Evolutionary conservation across 768 basidiomycete species (phyloP).

Genomic region (Phallus indusiatus): DNA sequence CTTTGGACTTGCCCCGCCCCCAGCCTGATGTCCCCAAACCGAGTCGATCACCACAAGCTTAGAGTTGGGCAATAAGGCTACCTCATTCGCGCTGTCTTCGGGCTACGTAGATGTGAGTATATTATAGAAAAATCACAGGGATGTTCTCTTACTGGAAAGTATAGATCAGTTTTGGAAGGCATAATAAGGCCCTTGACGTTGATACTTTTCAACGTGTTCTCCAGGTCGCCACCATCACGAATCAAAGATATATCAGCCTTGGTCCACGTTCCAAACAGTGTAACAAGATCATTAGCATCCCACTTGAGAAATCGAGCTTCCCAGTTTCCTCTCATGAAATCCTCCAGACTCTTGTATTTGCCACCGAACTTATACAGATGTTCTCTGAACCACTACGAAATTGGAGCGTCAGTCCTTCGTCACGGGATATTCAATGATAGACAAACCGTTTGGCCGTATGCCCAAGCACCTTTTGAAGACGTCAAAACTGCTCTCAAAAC

Average conservation of each 20-base stretch:
- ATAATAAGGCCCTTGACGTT: constrained; percentile 5
- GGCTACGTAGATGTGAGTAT: constrained; percentile 26
- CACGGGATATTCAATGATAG: not conserved
- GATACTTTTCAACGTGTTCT: constrained; percentile 2
- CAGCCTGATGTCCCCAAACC: constrained; percentile 41
- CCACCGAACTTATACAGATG: constrained; percentile 34
- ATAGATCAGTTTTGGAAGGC: constrained; percentile 9
- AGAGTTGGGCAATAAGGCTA: constrained; percentile 32
- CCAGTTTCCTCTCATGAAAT: constrained; percentile 5
- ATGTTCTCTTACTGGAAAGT: constrained; percentile 1
- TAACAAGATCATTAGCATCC: constrained; percentile 9
- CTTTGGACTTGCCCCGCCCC: not conserved
- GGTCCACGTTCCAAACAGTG: constrained; percentile 7
- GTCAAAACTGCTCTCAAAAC: not conserved
- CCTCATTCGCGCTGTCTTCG: constrained; percentile 41
- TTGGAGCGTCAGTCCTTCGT: not conserved
- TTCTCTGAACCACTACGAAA: constrained; percentile 45
- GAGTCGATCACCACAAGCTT: constrained; percentile 42
- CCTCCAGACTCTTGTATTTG: not conserved
- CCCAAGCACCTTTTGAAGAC: constrained; percentile 35
- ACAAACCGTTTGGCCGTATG: constrained; percentile 44
- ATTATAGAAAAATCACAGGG: not conserved
- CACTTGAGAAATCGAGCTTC: not conserved
- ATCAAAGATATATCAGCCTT: constrained; percentile 5
- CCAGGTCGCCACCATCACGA: constrained; percentile 6